phyloP scores from a whole-genome alignment of 2,329 filamentous ascomycete genomes.

The Paecilomyces niveus region DNA sequence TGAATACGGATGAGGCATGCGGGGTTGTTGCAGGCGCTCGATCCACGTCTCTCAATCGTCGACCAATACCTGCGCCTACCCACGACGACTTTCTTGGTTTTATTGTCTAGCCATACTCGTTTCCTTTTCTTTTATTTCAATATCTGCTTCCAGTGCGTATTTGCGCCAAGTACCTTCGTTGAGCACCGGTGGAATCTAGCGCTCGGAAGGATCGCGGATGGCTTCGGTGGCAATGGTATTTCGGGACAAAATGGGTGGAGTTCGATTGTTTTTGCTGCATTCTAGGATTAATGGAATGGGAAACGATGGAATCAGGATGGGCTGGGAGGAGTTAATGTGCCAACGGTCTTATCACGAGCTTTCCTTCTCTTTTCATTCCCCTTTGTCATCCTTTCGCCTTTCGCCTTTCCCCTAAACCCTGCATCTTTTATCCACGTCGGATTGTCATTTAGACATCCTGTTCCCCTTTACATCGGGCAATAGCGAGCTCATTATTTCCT shows the following conservation, averaged over 20 bases:
- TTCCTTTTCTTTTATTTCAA: constrained; percentile 67
- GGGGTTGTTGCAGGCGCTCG: constrained; percentile 54
- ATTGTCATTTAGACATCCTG: neutral
- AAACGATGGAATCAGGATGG: neutral
- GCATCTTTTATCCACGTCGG: neutral
- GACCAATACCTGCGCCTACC: constrained; percentile 26
- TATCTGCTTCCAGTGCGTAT: constrained; percentile 32
- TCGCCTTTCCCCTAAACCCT: neutral
- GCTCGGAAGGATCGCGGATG: neutral
- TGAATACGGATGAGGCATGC: neutral
- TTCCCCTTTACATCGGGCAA: neutral
- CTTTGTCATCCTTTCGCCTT: neutral
- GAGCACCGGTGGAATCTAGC: neutral
- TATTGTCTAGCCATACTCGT: constrained; percentile 55
- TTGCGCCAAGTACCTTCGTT: neutral
- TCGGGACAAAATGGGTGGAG: neutral
- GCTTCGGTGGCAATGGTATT: neutral
- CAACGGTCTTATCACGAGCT: neutral
- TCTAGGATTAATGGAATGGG: neutral
- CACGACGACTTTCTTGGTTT: constrained; percentile 59
- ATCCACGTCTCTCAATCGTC: constrained; percentile 70
- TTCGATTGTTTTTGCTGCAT: neutral
- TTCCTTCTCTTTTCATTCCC: neutral
- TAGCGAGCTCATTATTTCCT: neutral
- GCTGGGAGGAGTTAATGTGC: neutral